A percentile compares a stretch with the other conserved stretches of the same genome.
phyloP scores from a whole-genome alignment of 257 asterid species.

The Fraxinus americana region DNA sequence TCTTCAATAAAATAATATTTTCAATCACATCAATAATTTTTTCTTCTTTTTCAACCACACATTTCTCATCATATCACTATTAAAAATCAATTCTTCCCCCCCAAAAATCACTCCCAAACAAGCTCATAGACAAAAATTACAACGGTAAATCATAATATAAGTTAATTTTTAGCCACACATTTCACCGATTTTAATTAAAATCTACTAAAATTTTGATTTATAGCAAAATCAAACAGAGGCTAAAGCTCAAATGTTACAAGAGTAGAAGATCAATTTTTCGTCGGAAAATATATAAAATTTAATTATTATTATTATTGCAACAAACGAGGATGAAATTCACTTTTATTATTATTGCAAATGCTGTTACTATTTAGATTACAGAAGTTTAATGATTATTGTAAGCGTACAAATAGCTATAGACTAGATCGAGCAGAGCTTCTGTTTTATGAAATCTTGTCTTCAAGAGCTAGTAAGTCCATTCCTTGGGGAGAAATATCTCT shows the following conservation, averaged over 20 bases:
- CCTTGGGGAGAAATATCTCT: slow-evolving; percentile 61
- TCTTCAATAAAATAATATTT: too few relatives aligned
- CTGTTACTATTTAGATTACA: slow-evolving; percentile 22
- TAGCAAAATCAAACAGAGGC: neutral
- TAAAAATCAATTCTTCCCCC: too few relatives aligned
- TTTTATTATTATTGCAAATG: neutral
- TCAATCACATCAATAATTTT: too few relatives aligned
- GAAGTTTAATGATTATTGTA: neutral
- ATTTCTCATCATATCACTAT: too few relatives aligned
- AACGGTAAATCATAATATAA: too few relatives aligned
- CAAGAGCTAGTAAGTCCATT: slow-evolving; percentile 57
- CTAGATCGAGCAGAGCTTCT: neutral
- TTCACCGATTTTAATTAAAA: too few relatives aligned
- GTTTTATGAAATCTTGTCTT: neutral
- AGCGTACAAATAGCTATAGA: neutral
- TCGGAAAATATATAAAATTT: neutral
- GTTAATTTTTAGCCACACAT: too few relatives aligned
- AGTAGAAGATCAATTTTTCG: neutral
- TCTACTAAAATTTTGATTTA: too few relatives aligned
- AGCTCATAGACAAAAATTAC: too few relatives aligned
- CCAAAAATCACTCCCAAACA: too few relatives aligned
- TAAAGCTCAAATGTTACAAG: too few relatives aligned
- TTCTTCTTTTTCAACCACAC: too few relatives aligned
- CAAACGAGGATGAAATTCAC: neutral
- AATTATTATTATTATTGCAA: neutral